Conservation (phyloP, 2,329 filamentous ascomycete species). For the Aspergillus puulaauensis region DNA sequence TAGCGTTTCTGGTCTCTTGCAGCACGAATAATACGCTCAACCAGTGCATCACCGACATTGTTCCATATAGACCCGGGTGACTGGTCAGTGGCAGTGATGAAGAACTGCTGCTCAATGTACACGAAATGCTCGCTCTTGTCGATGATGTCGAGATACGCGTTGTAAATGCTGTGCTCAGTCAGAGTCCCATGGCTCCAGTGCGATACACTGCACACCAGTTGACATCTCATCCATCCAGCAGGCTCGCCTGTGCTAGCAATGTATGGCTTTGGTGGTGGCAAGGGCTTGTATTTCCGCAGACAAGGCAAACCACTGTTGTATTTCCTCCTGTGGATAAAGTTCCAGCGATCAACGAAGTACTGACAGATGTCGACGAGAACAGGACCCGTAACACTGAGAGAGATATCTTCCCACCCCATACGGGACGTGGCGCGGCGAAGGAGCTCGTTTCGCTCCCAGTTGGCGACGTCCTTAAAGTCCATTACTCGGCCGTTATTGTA, state of each 20-base stretch:
- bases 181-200: background rate
- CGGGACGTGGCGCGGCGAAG: background rate
- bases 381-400: background rate
- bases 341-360: background rate
- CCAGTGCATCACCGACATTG: background rate
- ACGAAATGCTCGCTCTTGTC: background rate
- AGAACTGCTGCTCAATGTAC: background rate
- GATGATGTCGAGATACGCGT: conserved; percentile 1
- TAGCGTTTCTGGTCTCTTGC: background rate
- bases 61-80: background rate
- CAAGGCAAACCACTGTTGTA: background rate
- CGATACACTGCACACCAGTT: background rate
- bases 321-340: background rate
- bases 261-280: background rate
- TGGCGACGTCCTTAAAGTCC: background rate
- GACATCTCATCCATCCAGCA: background rate
- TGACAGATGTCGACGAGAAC: background rate
- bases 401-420: conserved; percentile 1
- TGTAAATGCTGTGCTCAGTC: background rate
- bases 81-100: background rate
- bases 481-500: background rate
- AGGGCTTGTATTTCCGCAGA: background rate
- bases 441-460: background rate
- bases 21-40: background rate
- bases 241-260: no score